Evolutionary conservation across 345 rosid species (phyloP).

Genomic region (Carallia pectinifolia): DNA sequence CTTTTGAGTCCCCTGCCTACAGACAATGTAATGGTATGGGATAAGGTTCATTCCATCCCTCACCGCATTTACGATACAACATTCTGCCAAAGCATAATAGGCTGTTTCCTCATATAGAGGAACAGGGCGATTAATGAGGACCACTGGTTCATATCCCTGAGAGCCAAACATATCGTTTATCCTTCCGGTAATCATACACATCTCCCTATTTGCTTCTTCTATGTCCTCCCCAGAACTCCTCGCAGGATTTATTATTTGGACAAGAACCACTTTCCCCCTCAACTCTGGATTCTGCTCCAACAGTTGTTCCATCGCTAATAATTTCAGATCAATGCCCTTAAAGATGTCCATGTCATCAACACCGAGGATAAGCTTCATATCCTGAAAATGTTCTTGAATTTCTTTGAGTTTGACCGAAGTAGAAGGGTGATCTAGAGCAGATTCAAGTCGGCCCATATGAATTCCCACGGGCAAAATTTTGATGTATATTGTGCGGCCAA

Average conservation of each 20-base stretch:
- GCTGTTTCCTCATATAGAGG: constrained; percentile 43
- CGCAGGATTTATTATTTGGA: constrained; percentile 47
- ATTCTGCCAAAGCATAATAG: constrained; percentile 42
- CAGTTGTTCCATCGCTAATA: constrained; percentile 43
- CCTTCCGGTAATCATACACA: constrained; percentile 22
- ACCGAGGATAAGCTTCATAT: constrained; percentile 37
- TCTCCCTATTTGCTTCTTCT: constrained; percentile 35
- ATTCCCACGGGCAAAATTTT: constrained; percentile 45
- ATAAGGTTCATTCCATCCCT: constrained; percentile 50
- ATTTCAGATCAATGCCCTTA: constrained; percentile 44
- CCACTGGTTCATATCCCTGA: constrained; percentile 40
- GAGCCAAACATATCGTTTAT: constrained; percentile 30
- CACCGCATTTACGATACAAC: constrained; percentile 44
- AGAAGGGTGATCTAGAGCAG: constrained; percentile 32
- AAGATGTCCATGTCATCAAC: constrained; percentile 52
- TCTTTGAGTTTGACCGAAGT: constrained; percentile 33
- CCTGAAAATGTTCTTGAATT: constrained; percentile 35
- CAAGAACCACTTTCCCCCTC: constrained; percentile 37
- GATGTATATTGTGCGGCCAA: constrained; percentile 42
- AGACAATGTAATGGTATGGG: constrained; percentile 40
- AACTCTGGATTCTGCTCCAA: constrained; percentile 30
- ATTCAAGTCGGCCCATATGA: constrained; percentile 42
- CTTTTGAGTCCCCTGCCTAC: constrained; percentile 41
- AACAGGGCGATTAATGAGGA: constrained; percentile 37
- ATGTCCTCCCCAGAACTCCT: constrained; percentile 42